phyloP scores from a whole-genome alignment of 805 yeast species.

The Kodamaea laetipori region DNA sequence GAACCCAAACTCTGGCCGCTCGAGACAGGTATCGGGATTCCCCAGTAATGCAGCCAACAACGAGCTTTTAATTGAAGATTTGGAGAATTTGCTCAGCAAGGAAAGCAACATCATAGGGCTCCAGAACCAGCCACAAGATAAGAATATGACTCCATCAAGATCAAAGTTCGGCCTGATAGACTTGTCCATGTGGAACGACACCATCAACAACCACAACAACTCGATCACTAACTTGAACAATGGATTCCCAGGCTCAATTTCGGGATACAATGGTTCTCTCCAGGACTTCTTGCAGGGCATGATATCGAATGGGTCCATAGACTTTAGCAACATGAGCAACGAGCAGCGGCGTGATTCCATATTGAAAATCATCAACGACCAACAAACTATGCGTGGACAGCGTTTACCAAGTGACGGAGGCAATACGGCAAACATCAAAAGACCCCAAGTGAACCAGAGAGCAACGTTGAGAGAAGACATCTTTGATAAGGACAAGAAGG shows the following conservation, averaged over 20 bases:
- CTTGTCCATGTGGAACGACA: constrained; percentile 21
- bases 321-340: constrained; percentile 39
- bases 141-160: constrained; percentile 18
- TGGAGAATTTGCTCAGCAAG: constrained; percentile 35
- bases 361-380: constrained; percentile 39
- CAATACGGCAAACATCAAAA: constrained; percentile 8
- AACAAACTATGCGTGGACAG: constrained; percentile 20
- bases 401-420: constrained; percentile 16
- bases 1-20: constrained; percentile 1
- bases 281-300: constrained; percentile 37
- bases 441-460: constrained; percentile 14
- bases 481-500: constrained; percentile 26
- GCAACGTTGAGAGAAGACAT: constrained; percentile 39
- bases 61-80: constrained; percentile 30
- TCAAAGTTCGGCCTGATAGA: constrained; percentile 34
- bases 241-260: constrained; percentile 25
- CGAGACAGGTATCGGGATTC: constrained; percentile 24
- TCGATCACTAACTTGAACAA: constrained; percentile 17
- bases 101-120: constrained; percentile 33
- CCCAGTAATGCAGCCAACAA: constrained; percentile 17
- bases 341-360: constrained; percentile 45
- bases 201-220: constrained; percentile 12
- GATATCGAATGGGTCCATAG: constrained; percentile 38
- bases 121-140: constrained; percentile 13
- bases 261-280: constrained; percentile 35